Evolutionary conservation across 108 stramenopile genomes (phyloP), one percentile per base, ranked within the genome.

Genomic region (Parietichytrium sp.): DNA sequence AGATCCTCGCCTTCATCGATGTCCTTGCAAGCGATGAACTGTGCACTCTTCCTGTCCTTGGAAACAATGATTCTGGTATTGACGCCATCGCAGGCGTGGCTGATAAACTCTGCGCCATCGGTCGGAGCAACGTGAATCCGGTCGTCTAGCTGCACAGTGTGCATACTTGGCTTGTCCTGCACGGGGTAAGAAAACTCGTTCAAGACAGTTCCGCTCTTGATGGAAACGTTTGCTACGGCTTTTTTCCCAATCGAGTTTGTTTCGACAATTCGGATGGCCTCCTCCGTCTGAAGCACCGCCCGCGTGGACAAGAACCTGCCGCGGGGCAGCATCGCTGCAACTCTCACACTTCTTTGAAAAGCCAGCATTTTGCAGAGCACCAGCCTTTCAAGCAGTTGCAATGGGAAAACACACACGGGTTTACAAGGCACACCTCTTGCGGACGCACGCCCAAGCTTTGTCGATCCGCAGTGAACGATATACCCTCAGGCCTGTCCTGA

Each of bases 161-260:
- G 78, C 78, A 78, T 78, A 48, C 47, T 78, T n/a, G 78, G 78
- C 47, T 27, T n/a, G 47, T 15, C 29, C 61, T 72, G 38, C 20
- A 72, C 61, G 42, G 61, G 61, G 15, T 72, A 33, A n/a, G 20
- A n/a, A 20, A 72, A 72, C 38, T 45, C 61, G 42, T 72, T 72
- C 13, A 72, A 45, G 38, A 72, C 20, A 6, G 61, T 72, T 10
- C 61, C 61, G 2, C 38, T n/a, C 16, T 8, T 12, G 38, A 72
- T 33, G n/a, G 61, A n/a, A 12, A 72, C 61, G 20, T 45, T 36
- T n/a, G 61, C 61, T 16, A 72, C 45, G 61, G 61, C 61, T n/a
- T 72, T 72, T 33, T 42, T 33, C 10, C 61, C 61, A 20, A 72
- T 72, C 16, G 29, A 45, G 38, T 72, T 25, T 8, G 61, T 72